Evolutionary conservation across 139 green algal species (phyloP).

Genomic region (Gonium pectorale): DNA sequence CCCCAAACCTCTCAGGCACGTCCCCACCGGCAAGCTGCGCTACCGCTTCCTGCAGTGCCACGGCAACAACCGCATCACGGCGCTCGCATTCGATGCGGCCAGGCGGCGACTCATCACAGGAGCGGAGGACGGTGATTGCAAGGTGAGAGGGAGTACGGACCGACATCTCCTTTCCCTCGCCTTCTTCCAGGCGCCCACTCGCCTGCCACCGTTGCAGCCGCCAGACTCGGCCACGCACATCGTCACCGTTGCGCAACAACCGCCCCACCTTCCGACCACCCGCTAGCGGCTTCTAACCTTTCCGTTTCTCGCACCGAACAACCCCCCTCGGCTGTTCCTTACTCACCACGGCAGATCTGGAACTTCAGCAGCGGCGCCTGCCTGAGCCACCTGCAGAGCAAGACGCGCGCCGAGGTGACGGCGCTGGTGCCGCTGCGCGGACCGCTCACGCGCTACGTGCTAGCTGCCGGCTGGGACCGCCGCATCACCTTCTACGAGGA

Average conservation of each 20-base stretch:
- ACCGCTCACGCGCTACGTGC: constrained; percentile 58
- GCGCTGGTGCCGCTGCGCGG: constrained; percentile 45
- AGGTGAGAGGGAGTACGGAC: constrained; percentile 49
- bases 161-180: no score
- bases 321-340: no score
- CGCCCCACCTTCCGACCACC: no score
- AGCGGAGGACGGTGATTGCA: constrained; percentile 63
- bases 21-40: constrained; percentile 61
- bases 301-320: no score
- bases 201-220: no score
- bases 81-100: constrained; percentile 70
- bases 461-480: constrained; percentile 75
- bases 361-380: constrained; percentile 76
- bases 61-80: constrained; percentile 62
- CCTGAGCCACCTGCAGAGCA: constrained; percentile 50
- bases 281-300: no score
- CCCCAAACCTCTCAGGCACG: constrained; percentile 45
- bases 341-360: constrained; percentile 48
- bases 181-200: no score
- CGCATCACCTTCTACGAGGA: constrained; percentile 74
- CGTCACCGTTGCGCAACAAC: no score
- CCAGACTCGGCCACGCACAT: no score
- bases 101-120: constrained; percentile 72
- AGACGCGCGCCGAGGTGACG: constrained; percentile 60
- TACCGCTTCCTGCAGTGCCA: constrained; percentile 71